A percentile compares a stretch with the other conserved stretches of the same genome.
phyloP scores from a whole-genome alignment of 257 asterid species.

The Nicotiana otophora region DNA sequence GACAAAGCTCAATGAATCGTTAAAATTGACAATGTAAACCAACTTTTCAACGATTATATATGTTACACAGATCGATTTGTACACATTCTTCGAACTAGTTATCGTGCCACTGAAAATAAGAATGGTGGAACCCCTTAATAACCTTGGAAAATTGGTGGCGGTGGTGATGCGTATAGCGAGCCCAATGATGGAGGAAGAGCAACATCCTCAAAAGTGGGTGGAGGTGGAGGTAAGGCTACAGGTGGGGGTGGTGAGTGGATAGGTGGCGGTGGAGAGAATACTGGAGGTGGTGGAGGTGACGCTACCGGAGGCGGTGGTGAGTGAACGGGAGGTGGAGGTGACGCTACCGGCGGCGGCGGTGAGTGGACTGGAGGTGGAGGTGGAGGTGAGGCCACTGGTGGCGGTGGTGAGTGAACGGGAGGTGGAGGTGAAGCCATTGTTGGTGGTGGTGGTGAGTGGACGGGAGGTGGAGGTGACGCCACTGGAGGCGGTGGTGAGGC shows the following conservation, averaged over 20 bases:
- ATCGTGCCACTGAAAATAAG: background rate
- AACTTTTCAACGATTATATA: background rate
- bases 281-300: conserved; percentile 12
- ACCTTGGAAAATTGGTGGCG: conserved; percentile 70
- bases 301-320: conserved; percentile 11
- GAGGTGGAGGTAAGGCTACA: conserved; percentile 35
- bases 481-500: background rate
- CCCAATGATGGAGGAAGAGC: conserved; percentile 45
- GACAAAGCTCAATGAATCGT: background rate
- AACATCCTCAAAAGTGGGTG: conserved; percentile 22
- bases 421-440: background rate
- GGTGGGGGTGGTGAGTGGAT: conserved; percentile 18
- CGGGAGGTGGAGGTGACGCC: fast-evolving
- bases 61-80: background rate
- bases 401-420: background rate
- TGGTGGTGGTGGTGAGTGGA: background rate
- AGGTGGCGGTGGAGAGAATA: conserved; percentile 19
- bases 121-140: conserved; percentile 32
- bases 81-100: background rate
- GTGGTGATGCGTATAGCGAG: conserved; percentile 49
- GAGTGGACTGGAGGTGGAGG: background rate
- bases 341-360: background rate
- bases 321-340: background rate
- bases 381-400: background rate
- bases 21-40: background rate